phyloP scores from a whole-genome alignment of 2,329 filamentous ascomycete genomes.

The Aspergillus sp. region DNA sequence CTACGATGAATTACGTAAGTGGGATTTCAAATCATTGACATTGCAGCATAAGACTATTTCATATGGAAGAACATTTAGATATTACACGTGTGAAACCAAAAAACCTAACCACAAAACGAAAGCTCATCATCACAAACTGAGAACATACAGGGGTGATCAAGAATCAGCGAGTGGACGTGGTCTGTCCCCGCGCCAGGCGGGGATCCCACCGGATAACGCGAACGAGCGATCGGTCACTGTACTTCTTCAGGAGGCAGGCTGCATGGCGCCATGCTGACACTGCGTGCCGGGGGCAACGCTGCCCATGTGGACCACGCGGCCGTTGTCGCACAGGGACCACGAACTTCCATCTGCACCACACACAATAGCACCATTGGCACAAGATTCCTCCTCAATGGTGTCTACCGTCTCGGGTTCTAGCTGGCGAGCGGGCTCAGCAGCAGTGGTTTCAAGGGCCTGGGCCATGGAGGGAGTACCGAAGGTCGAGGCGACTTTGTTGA shows the following conservation, averaged over 20 bases:
- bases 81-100: not conserved
- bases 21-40: not conserved
- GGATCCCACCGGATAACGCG: not conserved
- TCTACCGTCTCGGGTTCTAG: slow-evolving; percentile 5
- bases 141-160: not conserved
- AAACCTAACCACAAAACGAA: not conserved
- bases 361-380: slow-evolving; percentile 30
- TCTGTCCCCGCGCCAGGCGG: slow-evolving; percentile 6
- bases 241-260: not conserved
- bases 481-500: slow-evolving; percentile 16
- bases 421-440: not conserved
- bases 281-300: slow-evolving; percentile 37
- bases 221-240: not conserved
- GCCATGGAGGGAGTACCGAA: slow-evolving; percentile 7
- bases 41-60: not conserved
- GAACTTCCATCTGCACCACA: slow-evolving; percentile 32
- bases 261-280: slow-evolving; percentile 30
- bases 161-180: not conserved
- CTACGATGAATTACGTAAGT: too few species aligned
- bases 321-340: slow-evolving; percentile 37
- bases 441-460: not conserved
- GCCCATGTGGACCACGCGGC: slow-evolving; percentile 36
- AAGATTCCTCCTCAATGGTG: slow-evolving; percentile 13
- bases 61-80: not conserved
- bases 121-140: not conserved